Conservation (phyloP, 768 basidiomycete genomes). For the Wakefieldia striispora region DNA sequence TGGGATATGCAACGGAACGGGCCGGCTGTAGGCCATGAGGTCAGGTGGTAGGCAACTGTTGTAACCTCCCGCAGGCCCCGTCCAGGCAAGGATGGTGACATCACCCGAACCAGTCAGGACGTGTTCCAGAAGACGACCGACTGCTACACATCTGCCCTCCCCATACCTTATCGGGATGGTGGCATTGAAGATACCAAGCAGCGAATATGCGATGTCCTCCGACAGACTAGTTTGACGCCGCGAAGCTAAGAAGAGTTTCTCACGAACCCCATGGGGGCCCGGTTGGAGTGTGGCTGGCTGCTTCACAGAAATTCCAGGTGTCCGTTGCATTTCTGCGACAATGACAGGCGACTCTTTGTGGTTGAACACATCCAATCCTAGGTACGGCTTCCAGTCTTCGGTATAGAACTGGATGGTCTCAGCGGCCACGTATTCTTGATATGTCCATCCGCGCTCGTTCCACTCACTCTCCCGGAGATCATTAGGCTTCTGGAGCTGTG, state of each 20-base stretch:
- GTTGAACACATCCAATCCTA: background rate
- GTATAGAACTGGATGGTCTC: slow-evolving; percentile 12
- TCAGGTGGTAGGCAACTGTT: too few relatives aligned
- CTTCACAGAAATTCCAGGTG: background rate
- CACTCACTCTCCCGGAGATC: slow-evolving; percentile 7
- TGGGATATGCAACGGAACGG: too few relatives aligned
- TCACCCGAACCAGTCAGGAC: too few relatives aligned
- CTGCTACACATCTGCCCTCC: too few relatives aligned
- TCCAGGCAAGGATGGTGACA: too few relatives aligned
- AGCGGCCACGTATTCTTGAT: background rate
- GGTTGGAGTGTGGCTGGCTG: slow-evolving; percentile 1
- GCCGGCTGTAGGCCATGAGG: too few relatives aligned
- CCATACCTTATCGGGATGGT: too few relatives aligned
- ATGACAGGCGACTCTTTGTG: slow-evolving; percentile 9
- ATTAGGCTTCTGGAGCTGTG: background rate
- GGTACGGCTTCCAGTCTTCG: slow-evolving; percentile 2
- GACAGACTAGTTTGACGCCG: slow-evolving; percentile 1
- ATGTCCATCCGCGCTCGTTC: background rate
- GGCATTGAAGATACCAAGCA: too few relatives aligned
- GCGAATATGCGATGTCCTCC: slow-evolving; percentile 7
- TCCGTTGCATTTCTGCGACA: slow-evolving; percentile 9
- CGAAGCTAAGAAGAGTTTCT: slow-evolving; percentile 15
- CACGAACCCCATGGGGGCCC: slow-evolving; percentile 7
- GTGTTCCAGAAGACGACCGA: too few relatives aligned
- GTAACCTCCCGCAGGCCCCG: too few relatives aligned